Percentiles rank a stretch among this genome's conserved stretches.
phyloP scores from a whole-genome alignment of 257 asterid species.

The Orobanche coerulescens region DNA sequence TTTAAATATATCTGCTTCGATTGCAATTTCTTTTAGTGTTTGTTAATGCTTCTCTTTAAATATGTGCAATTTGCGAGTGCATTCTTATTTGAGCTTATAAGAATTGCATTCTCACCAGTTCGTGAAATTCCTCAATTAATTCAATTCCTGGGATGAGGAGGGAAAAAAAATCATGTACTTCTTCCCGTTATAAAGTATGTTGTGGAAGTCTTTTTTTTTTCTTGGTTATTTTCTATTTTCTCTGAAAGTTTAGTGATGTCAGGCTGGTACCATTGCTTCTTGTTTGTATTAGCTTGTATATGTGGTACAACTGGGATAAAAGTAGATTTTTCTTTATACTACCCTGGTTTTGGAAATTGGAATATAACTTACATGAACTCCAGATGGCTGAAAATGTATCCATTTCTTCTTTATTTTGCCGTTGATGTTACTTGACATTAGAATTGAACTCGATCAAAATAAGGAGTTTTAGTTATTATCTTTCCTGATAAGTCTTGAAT shows the following conservation, averaged over 20 bases:
- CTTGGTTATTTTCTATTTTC: not conserved
- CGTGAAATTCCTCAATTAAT: not conserved
- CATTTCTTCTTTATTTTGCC: not conserved
- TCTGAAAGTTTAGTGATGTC: constrained; percentile 11
- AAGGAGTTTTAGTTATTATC: not conserved
- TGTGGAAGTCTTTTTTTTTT: not conserved
- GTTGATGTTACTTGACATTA: not conserved
- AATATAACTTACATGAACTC: not conserved
- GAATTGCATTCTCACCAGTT: constrained; percentile 8
- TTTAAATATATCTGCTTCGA: not conserved
- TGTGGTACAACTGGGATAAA: not conserved
- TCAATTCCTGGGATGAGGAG: not conserved
- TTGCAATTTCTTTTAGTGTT: not conserved
- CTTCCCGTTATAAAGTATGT: not conserved
- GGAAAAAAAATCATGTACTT: not conserved
- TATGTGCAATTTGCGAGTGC: not conserved
- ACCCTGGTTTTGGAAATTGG: not conserved
- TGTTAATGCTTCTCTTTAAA: not conserved
- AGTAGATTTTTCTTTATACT: not conserved
- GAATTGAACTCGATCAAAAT: not conserved
- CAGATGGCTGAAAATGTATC: not conserved
- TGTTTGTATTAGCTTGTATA: constrained; percentile 5
- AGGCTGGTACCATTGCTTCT: not conserved
- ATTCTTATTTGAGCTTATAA: not conserved
- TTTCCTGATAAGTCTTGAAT: constrained; percentile 1